A percentile compares a stretch with the other conserved stretches of the same genome.
These are phyloP conservation scores for Rhizoclosmatium sp. DNA, from an alignment of 192 early-diverging fungal species.

Conservation along the genomic window DNA sequence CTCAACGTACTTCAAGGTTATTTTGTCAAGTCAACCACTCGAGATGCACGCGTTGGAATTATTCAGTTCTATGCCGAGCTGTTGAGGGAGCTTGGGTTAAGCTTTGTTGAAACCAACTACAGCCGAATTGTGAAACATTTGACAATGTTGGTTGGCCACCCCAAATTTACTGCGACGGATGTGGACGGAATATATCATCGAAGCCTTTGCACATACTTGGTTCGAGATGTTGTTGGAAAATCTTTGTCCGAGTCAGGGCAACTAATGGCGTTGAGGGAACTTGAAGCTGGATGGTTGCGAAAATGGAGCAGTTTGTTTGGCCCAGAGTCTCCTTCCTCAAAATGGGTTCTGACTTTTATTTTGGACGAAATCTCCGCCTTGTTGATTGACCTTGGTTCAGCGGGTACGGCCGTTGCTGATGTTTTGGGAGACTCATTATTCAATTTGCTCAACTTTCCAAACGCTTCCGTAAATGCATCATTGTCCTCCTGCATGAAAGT, in stretches of 20 bases:
- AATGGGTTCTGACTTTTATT: conserved; percentile 73
- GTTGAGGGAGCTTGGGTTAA: conserved; percentile 73
- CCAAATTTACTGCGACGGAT: conserved; percentile 57
- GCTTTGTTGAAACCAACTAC: conserved; percentile 80
- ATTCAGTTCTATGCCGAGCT: conserved; percentile 80
- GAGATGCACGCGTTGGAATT: conserved; percentile 79
- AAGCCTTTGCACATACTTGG: conserved; percentile 67
- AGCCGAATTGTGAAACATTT: conserved; percentile 71
- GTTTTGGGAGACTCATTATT: conserved; percentile 74
- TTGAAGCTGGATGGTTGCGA: conserved; percentile 66
- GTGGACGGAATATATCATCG: conserved; percentile 68
- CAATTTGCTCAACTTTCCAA: conserved; percentile 57
- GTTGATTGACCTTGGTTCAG: conserved; percentile 79
- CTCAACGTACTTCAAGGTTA: conserved; percentile 68
- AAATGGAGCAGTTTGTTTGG: conserved; percentile 45
- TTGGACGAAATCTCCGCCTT: conserved; percentile 78
- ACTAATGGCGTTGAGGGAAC: conserved; percentile 66
- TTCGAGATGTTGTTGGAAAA: conserved; percentile 79
- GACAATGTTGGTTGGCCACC: conserved; percentile 61
- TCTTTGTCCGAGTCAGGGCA: conserved; percentile 84
- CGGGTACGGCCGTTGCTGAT: conserved; percentile 68
- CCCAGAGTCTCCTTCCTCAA: conserved; percentile 45
- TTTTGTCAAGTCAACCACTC: conserved; percentile 67
- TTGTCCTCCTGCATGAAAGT: conserved; percentile 71
- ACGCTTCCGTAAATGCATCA: conserved; percentile 9